These are phyloP conservation scores for Saccharomycopsis phalli DNA, from an alignment of 1,139 yeast species.

Conservation along the genomic window DNA sequence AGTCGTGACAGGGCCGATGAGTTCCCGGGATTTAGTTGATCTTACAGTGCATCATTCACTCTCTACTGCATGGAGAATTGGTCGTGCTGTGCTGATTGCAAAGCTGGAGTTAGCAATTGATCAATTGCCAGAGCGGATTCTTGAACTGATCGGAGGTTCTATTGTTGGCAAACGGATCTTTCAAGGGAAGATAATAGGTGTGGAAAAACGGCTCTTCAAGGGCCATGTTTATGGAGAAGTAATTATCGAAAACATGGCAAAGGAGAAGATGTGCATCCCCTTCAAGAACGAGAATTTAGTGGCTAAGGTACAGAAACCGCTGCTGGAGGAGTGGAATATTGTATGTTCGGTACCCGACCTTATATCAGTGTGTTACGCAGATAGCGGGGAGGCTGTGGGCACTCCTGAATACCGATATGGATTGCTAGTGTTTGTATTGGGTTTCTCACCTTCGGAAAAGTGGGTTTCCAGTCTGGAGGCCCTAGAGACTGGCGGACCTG, in stretches of 20 bases:
- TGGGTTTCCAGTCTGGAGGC: conserved; percentile 35
- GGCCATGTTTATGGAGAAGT: conserved; percentile 43
- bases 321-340: conserved; percentile 23
- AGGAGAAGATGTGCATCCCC: conserved; percentile 30
- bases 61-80: conserved; percentile 41
- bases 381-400: conserved; percentile 39
- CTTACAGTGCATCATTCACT: conserved; percentile 30
- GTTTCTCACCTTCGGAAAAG: conserved; percentile 31
- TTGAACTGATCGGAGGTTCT: conserved; percentile 33
- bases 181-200: conserved; percentile 36
- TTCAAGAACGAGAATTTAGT: conserved; percentile 40
- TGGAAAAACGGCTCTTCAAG: conserved; percentile 33
- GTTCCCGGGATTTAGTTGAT: conserved; percentile 24
- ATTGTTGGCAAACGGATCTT: conserved; percentile 31
- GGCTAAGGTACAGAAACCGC: conserved; percentile 25
- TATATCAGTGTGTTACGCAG: conserved; percentile 35
- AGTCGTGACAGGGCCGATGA: conserved; percentile 32
- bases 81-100: conserved; percentile 35
- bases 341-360: conserved; percentile 40
- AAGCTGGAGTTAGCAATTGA: conserved; percentile 31
- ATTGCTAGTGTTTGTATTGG: conserved; percentile 34
- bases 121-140: conserved; percentile 30
- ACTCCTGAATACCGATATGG: conserved; percentile 42
- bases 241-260: conserved; percentile 27
- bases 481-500: conserved; percentile 35